Base-by-base conservation (phyloP, 208 protist species). In the Acanthamoeba polyphaga region DNA sequence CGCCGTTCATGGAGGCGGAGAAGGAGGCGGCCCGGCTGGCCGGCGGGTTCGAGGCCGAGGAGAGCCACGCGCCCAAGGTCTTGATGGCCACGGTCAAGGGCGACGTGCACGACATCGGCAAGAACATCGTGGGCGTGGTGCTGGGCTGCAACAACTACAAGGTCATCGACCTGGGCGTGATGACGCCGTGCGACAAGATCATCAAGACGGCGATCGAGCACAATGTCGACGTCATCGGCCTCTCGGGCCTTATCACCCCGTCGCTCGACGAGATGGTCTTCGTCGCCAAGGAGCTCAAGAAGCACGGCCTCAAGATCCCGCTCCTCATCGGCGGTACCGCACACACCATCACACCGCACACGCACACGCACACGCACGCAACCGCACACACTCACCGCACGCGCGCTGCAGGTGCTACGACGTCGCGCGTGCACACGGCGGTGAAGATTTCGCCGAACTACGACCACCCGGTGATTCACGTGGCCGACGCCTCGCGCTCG, bases 51-150 rank as follows among this genome's bases (percentile, higher is more conserved):
- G 70, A 53, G 80, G 7, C 60, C 70, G 13, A 95, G 88, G 38
- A 96, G 94, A 43, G 8, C 12, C 64, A 92, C 27, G 34, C 38
- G 15, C 27, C 55, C 15, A 51, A 96, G 0, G 94, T 99, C 32
- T 72, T 99, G 1, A 97, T 99, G 92, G 99, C 99, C 4, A 99
- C 99, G 7, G 99, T 99, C 43, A 99, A 99, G 96, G 99, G 99
- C 87, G 99, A 99, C 95, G 99, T 99, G 32, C 99, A 99, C 96
- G 99, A 99, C 95, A 99, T 99, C 91, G 99, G 99, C 91, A 99
- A 99, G 97, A 99, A 99, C 95, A 99, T 99, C 92, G 99, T 99
- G 10, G 98, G 97, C 72, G 98, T 99, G 22, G 99, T 99, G 62
- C 97, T 99, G 12, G 98, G 98, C 72, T 99, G 99, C 97, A 99